Base-by-base conservation (phyloP, 768 basidiomycete genomes). In the Xerocomus potaroensis region DNA sequence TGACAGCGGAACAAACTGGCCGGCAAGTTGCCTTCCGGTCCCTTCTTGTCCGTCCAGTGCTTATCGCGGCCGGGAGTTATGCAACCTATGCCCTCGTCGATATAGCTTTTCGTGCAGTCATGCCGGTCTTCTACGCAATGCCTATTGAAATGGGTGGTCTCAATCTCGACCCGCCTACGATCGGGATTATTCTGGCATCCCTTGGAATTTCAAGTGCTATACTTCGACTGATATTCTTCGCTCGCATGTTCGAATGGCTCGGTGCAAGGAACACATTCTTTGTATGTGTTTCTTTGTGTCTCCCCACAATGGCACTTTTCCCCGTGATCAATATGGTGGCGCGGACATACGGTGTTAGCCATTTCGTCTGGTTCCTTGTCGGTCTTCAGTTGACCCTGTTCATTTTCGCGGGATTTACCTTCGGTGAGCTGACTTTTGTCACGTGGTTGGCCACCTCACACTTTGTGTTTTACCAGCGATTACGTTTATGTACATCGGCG, bases 401-500 rank as follows among this genome's bases (percentile, higher is more conserved):
- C 0, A 64, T 79, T 23, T 55, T 75, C 18, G 45, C 78, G 35
- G 71, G 68, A 53, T 67, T 80, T 37, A 72, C 77, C 10, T 85
- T 74, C 50, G 80, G 84, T 82, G 47, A 56, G 82, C 61, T 16
- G 3, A 0, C 16, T 5, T 18, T 24, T 19, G 30, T 15, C 11
- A 33, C 1, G 27, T 26, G 1, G 1, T 44, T 19, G 16, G 22
- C 23, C 29, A n/a, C 27, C 32, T 53, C n/a, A 48, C 23, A 29
- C n/a, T 32, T 11, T 2, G 15, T 10, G 8, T 36, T 22, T 7
- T 53, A 44, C 14, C 41, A 86, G 86, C 80, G 12, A 73, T 81
- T 26, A 70, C 84, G 27, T 85, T 87, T 64, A 84, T 88, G 43
- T 84, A 77, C 55, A 79, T 89, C 46, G 69, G 74, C 37, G 76